These are phyloP conservation scores for Phialophora expanda DNA, from an alignment of 2,329 filamentous ascomycete genomes.

Conservation along the genomic window DNA sequence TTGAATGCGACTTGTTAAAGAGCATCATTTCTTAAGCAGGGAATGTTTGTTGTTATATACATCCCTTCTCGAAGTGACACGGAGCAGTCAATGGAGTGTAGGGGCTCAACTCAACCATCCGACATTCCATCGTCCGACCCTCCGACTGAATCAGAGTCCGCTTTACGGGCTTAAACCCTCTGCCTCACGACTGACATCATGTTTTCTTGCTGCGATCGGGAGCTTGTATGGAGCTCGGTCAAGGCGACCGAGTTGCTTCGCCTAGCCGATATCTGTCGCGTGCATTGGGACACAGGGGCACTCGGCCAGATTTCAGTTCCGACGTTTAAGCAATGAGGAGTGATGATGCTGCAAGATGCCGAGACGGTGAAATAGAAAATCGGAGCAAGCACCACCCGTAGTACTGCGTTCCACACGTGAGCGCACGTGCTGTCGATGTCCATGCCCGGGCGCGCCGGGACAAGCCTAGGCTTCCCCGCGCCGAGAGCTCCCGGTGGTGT, in stretches of 20 bases:
- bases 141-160: not conserved
- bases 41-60: not conserved
- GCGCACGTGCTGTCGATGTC: no score
- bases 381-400: no score
- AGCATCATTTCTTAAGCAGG: not conserved
- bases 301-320: not conserved
- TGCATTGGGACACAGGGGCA: not conserved
- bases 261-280: not conserved
- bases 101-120: not conserved
- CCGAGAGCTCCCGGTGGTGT: not conserved
- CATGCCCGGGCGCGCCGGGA: no score
- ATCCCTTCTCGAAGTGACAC: not conserved
- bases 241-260: not conserved
- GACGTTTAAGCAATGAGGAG: not conserved
- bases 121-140: constrained; percentile 13
- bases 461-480: not conserved
- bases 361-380: not conserved
- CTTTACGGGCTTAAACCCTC: not conserved
- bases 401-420: no score
- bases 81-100: not conserved
- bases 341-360: not conserved
- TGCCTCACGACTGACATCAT: not conserved
- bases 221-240: not conserved
- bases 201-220: not conserved
- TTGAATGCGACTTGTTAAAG: not conserved